Base-by-base conservation (phyloP, 2,329 filamentous ascomycete species). In the Colletotrichum orbiculare region DNA sequence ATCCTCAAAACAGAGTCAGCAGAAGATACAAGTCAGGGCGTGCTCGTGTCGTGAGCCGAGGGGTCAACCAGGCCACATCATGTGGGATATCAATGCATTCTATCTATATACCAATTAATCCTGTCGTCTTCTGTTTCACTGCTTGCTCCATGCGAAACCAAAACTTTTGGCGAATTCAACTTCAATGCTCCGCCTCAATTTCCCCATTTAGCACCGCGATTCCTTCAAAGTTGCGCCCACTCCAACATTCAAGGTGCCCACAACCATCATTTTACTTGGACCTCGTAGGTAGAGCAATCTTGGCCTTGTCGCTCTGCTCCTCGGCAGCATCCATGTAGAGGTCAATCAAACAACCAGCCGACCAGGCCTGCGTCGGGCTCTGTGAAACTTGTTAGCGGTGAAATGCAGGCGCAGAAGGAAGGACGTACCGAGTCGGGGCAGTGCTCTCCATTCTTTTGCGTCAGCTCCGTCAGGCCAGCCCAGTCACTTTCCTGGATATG, bases 291-390 rank as follows among this genome's bases (percentile, higher is more conserved):
- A 75, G 60, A 10, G 64, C 64, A 35, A 69, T 61, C 43, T 60
- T 65, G 33, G 61, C 34, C 69, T 55, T 61, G 52, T 71, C 71
- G 11, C 70, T 75, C 70, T 85, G 82, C 70, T 83, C 83, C 69
- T 86, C 85, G 34, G 85, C 84, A 15, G 93, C 95, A 76, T 99
- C 96, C 83, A 97, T 94, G 81, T 97, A 99, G 69, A 99, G 79
- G 80, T 99, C 96, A 73, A 99, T 92, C 73, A 99, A 83, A 76
- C 96, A 98, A 25, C 93, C 91, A 37, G 96, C 92, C 57, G 94
- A 97, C 96, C 96, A 99, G 57, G 96, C 91, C 78, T 99, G 96
- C 1, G 96, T 97, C 34, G 96, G 96, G 57, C 91, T 96, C 89
- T 96, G 74, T 37, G 34, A 46, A 65, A 25, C 25, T 66, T 69